Conservation (phyloP, 1,139 yeast species). For the Nakaseomyces uthaithaninus region DNA sequence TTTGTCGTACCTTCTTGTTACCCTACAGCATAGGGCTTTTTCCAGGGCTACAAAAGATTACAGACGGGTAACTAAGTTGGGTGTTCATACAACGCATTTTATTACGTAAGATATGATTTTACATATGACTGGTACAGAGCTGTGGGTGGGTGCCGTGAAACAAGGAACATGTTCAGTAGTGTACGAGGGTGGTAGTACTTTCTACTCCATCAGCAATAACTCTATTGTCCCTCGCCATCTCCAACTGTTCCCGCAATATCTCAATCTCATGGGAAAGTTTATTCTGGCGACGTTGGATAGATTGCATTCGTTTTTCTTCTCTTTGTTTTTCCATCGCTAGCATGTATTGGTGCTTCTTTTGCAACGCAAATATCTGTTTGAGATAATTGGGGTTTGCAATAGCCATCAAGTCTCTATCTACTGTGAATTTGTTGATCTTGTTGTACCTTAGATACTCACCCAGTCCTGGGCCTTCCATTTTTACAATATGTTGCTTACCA, state of each 20-base stretch:
- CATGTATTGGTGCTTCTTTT: neutral
- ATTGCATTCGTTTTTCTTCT: neutral
- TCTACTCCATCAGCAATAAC: neutral
- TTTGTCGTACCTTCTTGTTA: too few relatives aligned
- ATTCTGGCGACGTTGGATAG: neutral
- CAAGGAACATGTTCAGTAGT: neutral
- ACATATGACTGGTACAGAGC: too few relatives aligned
- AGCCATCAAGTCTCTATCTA: neutral
- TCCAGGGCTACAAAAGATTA: too few relatives aligned
- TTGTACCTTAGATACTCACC: neutral
- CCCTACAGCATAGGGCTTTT: too few relatives aligned
- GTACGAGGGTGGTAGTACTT: neutral
- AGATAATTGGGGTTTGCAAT: slow-evolving; percentile 1
- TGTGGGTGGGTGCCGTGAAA: too few relatives aligned
- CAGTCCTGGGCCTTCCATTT: neutral
- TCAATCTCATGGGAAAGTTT: neutral
- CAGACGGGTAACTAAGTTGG: too few relatives aligned
- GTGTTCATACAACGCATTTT: too few relatives aligned
- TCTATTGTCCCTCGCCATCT: neutral
- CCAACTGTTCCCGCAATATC: neutral
- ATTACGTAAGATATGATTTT: too few relatives aligned
- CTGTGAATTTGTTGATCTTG: neutral
- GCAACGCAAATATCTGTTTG: neutral
- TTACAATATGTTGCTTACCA: neutral
- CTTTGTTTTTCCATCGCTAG: neutral